Percentiles rank a stretch among this genome's conserved stretches.
These are phyloP conservation scores for Alternaria longipes DNA, from an alignment of 2,329 filamentous ascomycete genomes.

Conservation along the genomic window DNA sequence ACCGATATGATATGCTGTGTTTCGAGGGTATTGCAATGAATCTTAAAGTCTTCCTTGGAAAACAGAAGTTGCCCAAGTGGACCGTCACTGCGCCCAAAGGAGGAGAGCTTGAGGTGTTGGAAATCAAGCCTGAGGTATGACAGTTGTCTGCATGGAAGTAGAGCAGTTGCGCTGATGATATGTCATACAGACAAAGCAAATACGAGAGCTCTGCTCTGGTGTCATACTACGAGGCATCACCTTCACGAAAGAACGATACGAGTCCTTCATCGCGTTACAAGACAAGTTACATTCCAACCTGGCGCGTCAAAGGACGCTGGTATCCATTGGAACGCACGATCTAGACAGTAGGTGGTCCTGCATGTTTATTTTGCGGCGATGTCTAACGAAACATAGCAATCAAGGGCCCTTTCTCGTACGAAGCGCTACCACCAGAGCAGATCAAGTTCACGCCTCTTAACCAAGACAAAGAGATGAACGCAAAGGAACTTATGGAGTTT, in stretches of 20 bases:
- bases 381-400: conserved; percentile 61
- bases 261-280: conserved; percentile 96
- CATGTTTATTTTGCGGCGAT: neutral
- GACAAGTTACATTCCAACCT: conserved; percentile 98
- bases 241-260: conserved; percentile 90
- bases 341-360: conserved; percentile 69
- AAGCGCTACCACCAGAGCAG: conserved; percentile 88
- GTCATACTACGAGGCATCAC: conserved; percentile 90
- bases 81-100: conserved; percentile 74
- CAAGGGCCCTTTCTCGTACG: conserved; percentile 94
- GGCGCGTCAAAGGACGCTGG: conserved; percentile 88
- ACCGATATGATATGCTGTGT: conserved; percentile 93
- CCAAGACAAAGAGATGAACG: conserved; percentile 88
- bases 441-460: conserved; percentile 93
- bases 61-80: conserved; percentile 80
- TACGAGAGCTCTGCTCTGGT: conserved; percentile 88
- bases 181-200: conserved; percentile 69
- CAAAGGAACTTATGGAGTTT: conserved; percentile 88
- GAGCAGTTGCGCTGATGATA: neutral
- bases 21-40: conserved; percentile 96
- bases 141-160: neutral
- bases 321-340: conserved; percentile 98
- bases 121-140: conserved; percentile 72
- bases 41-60: conserved; percentile 92
- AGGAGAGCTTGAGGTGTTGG: conserved; percentile 81